phyloP scores from a whole-genome alignment of 2,329 filamentous ascomycete species.

The Metarhizium rileyi region DNA sequence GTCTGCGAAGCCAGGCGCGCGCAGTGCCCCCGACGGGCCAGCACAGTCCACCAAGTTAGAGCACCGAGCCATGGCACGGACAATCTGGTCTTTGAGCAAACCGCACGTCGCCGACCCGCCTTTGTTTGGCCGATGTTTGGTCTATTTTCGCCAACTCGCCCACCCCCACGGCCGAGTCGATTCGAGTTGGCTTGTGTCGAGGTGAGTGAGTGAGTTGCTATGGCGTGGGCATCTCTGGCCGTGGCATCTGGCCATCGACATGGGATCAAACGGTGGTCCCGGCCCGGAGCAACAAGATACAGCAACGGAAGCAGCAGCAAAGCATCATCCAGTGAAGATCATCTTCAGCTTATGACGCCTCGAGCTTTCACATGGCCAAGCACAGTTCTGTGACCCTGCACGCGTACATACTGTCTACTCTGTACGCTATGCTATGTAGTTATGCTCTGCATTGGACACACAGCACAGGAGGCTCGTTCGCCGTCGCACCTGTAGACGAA shows the following conservation, averaged over 20 bases:
- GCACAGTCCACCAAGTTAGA: neutral
- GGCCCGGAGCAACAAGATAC: neutral
- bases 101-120: neutral
- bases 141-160: neutral
- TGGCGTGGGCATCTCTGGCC: no score
- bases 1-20: neutral
- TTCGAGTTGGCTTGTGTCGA: no score
- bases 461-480: slow-evolving; percentile 8
- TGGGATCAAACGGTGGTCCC: neutral
- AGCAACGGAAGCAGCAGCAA: neutral
- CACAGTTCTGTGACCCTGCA: slow-evolving; percentile 6
- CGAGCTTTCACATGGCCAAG: neutral
- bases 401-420: neutral
- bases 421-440: slow-evolving; percentile 8
- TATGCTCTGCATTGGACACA: slow-evolving; percentile 7
- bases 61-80: neutral
- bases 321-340: neutral
- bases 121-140: neutral
- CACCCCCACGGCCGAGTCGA: neutral
- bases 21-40: neutral
- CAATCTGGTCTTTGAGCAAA: neutral
- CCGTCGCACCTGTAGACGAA: slow-evolving; percentile 11
- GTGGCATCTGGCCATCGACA: neutral
- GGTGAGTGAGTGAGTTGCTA: no score
- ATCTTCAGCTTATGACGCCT: neutral